phyloP scores from a whole-genome alignment of 2,329 filamentous ascomycete species.

The Fusarium guadeloupense region DNA sequence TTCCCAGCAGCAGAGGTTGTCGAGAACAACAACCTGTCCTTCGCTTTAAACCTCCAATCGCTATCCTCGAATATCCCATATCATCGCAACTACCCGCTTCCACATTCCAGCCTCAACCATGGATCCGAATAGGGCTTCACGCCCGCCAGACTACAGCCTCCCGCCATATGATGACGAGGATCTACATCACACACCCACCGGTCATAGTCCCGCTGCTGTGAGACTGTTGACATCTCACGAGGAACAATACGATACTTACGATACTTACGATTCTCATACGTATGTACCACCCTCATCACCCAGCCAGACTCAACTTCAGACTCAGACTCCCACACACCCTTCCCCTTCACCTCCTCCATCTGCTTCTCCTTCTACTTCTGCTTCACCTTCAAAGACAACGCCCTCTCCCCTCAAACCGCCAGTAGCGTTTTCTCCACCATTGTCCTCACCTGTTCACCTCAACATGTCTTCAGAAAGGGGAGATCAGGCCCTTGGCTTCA shows the following conservation, averaged over 20 bases:
- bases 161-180: conserved; percentile 65
- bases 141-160: conserved; percentile 67
- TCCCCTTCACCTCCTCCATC: conserved; percentile 3
- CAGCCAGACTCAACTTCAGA: conserved; percentile 19
- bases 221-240: conserved; percentile 71
- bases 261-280: conserved; percentile 49
- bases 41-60: conserved; percentile 13
- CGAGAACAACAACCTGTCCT: conserved; percentile 16
- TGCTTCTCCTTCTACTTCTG: conserved; percentile 4
- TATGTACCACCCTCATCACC: conserved; percentile 58
- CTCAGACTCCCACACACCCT: too few relatives aligned
- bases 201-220: conserved; percentile 62
- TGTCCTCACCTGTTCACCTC: conserved; percentile 10
- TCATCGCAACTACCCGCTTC: conserved; percentile 32
- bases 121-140: conserved; percentile 61
- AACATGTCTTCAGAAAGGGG: conserved; percentile 22
- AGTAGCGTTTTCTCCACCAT: conserved; percentile 26
- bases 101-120: conserved; percentile 52
- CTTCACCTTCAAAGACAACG: conserved; percentile 21
- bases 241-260: conserved; percentile 56
- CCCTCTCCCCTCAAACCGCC: conserved; percentile 23
- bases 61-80: conserved; percentile 14
- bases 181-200: conserved; percentile 55
- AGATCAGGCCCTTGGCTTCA: conserved; percentile 1
- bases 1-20: conserved; percentile 36